Evolutionary conservation across 192 early-diverging fungal genomes (phyloP).

Genomic region (Backusella sp.): DNA sequence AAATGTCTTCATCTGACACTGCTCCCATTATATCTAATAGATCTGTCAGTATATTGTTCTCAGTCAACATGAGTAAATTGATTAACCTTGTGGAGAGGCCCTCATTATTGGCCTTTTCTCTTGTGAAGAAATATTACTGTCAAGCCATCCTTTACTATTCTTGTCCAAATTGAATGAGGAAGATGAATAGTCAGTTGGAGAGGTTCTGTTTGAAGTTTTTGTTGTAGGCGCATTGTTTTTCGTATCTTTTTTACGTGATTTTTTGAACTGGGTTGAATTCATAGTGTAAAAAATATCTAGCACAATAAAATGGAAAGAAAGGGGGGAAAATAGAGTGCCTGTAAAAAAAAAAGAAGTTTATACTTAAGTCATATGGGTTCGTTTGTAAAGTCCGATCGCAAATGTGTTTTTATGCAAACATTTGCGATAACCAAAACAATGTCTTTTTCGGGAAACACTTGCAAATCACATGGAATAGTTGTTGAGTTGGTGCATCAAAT

Average conservation of each 20-base stretch:
- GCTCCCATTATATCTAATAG: constrained; percentile 18
- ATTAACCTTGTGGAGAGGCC: neutral
- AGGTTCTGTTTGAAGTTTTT: neutral
- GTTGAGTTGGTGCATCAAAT: too few relatives aligned
- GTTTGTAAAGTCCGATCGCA: neutral
- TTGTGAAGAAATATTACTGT: neutral
- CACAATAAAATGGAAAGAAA: neutral
- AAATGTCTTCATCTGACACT: constrained; percentile 27
- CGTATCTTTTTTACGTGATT: neutral
- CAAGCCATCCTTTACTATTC: neutral
- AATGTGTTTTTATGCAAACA: neutral
- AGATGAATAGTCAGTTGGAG: neutral
- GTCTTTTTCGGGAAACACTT: too few relatives aligned
- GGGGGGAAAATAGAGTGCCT: neutral
- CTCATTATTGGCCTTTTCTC: neutral
- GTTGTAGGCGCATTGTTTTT: neutral
- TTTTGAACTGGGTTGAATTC: neutral
- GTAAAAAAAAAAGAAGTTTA: neutral
- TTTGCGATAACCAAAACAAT: neutral
- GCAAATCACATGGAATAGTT: too few relatives aligned
- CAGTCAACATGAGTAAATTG: neutral
- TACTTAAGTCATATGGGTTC: neutral
- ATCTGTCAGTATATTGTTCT: neutral
- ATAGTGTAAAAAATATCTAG: neutral
- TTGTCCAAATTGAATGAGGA: neutral